Conservation (phyloP, 2,329 filamentous ascomycete species). For the Fusarium sp. region DNA sequence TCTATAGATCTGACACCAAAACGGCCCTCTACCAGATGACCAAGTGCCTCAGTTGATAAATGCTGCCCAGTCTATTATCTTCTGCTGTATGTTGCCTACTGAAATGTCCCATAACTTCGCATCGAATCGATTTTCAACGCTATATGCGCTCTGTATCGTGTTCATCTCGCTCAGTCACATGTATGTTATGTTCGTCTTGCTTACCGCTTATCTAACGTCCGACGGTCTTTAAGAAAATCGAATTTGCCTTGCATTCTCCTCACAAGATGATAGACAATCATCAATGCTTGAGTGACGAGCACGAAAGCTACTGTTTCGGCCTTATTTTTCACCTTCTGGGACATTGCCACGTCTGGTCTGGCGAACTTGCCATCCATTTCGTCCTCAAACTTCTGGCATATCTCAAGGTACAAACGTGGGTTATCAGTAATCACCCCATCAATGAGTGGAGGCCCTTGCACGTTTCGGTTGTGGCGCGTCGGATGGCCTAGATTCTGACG, state of each 20-base stretch:
- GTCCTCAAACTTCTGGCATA: conserved; percentile 61
- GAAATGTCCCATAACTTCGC: background rate
- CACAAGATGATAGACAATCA: conserved; percentile 44
- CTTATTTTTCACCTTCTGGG: conserved; percentile 24
- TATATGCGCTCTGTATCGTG: background rate
- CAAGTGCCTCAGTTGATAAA: background rate
- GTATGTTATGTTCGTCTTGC: background rate
- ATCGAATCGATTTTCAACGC: background rate
- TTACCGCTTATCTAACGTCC: conserved; percentile 34
- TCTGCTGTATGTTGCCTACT: too few relatives aligned
- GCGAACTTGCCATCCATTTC: conserved; percentile 49
- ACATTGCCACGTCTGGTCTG: conserved; percentile 20
- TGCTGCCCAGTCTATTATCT: too few relatives aligned
- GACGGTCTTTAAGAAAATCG: conserved; percentile 45
- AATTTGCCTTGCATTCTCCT: conserved; percentile 47
- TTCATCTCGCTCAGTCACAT: background rate
- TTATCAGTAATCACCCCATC: conserved; percentile 92
- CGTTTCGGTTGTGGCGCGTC: conserved; percentile 46
- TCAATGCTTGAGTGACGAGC: conserved; percentile 38
- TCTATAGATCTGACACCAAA: background rate
- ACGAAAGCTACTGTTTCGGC: conserved; percentile 37
- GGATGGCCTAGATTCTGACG: conserved; percentile 50
- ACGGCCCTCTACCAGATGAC: background rate
- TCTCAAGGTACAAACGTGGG: conserved; percentile 73
- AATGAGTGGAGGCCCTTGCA: conserved; percentile 55